Percentiles rank a stretch among this genome's conserved stretches.
Evolutionary conservation across 257 asterid genomes (phyloP).

Genomic region (Nicotiana benthamiana): DNA sequence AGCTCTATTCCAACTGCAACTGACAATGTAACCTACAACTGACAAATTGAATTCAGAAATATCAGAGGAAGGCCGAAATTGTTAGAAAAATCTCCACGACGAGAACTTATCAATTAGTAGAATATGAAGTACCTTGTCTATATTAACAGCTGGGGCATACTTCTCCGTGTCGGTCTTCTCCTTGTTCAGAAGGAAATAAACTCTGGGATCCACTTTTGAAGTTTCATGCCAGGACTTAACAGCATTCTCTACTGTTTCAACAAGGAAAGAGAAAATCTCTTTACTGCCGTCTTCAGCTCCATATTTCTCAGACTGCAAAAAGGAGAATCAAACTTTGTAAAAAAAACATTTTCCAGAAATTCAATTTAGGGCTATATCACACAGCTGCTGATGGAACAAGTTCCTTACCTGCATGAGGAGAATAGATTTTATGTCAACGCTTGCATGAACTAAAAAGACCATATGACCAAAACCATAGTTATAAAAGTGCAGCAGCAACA

Average conservation of each 20-base stretch:
- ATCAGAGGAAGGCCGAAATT: not conserved
- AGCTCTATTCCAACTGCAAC: not conserved
- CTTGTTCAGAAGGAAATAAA: conserved; percentile 69
- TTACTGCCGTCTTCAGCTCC: conserved; percentile 46
- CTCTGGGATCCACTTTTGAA: conserved; percentile 76
- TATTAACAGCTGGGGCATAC: conserved; percentile 80
- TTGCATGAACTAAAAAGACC: not conserved
- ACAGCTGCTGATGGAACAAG: not conserved
- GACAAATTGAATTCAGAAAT: not conserved
- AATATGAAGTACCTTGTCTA: conserved; percentile 60
- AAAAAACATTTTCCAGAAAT: not conserved
- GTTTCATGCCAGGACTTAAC: conserved; percentile 88
- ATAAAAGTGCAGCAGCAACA: not conserved
- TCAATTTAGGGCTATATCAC: not conserved
- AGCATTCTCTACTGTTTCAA: conserved; percentile 76
- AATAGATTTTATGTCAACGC: not conserved
- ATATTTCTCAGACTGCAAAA: conserved; percentile 52
- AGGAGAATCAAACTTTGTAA: conserved; percentile 2
- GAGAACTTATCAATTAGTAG: not conserved
- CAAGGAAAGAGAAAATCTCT: conserved; percentile 65
- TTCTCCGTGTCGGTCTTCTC: conserved; percentile 77
- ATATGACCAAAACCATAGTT: not conserved
- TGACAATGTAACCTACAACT: not conserved
- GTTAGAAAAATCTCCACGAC: not conserved
- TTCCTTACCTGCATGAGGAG: not conserved